Evolutionary conservation across 2,329 filamentous ascomycete species (phyloP).

Genomic region (Scolecobasidium constrictum): DNA sequence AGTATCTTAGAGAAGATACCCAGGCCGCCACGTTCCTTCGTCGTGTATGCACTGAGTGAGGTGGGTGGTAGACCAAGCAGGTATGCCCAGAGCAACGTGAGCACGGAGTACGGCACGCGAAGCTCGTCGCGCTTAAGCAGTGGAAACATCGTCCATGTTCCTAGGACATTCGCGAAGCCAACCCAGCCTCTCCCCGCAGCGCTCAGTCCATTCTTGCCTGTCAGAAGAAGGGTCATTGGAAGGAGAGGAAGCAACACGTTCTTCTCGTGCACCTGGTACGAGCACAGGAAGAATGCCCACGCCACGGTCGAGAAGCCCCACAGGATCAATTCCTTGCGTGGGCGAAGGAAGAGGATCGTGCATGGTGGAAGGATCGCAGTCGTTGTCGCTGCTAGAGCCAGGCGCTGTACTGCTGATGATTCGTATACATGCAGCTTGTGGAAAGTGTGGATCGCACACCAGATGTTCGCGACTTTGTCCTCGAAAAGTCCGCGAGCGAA

Average conservation of each 20-base stretch:
- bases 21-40: slow-evolving; percentile 28
- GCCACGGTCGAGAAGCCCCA: slow-evolving; percentile 72
- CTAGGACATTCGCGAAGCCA: slow-evolving; percentile 87
- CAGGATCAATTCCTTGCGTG: slow-evolving; percentile 65
- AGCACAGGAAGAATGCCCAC: slow-evolving; percentile 97
- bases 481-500: slow-evolving; percentile 95
- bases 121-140: slow-evolving; percentile 78
- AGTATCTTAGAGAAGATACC: slow-evolving; percentile 54
- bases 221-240: slow-evolving; percentile 83
- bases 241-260: slow-evolving; percentile 85
- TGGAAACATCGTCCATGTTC: slow-evolving; percentile 88
- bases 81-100: slow-evolving; percentile 84
- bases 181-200: slow-evolving; percentile 78
- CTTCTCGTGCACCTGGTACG: slow-evolving; percentile 98
- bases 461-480: slow-evolving; percentile 97
- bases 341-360: slow-evolving; percentile 65
- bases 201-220: slow-evolving; percentile 64
- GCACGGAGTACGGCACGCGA: slow-evolving; percentile 69
- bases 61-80: slow-evolving; percentile 77
- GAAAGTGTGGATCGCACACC: slow-evolving; percentile 85
- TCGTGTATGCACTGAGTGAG: slow-evolving; percentile 57
- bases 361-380: slow-evolving; percentile 70
- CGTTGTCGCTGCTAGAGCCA: slow-evolving; percentile 65
- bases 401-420: slow-evolving; percentile 58
- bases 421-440: slow-evolving; percentile 76